Evolutionary conservation across 2,329 filamentous ascomycete species (phyloP).

Genomic region (Pseudogymnoascus sp.): DNA sequence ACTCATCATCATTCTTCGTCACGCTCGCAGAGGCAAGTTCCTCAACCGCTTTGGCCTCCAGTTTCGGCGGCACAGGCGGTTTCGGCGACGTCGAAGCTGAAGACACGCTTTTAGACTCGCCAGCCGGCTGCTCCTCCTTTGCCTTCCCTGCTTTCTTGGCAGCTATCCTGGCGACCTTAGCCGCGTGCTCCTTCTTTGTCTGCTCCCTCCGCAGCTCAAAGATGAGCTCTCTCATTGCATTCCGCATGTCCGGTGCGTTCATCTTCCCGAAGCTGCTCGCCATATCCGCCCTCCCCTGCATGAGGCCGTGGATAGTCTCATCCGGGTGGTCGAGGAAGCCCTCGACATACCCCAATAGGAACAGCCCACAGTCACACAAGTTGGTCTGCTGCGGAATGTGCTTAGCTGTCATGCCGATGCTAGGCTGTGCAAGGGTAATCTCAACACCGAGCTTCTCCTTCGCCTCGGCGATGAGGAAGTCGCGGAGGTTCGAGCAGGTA

Average conservation of each 20-base stretch:
- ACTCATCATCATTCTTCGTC: neutral
- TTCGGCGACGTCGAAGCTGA: neutral
- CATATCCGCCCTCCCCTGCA: constrained; percentile 45
- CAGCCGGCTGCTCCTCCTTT: neutral
- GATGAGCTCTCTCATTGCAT: constrained; percentile 58
- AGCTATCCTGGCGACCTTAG: constrained; percentile 10
- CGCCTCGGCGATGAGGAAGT: constrained; percentile 72
- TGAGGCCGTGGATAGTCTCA: constrained; percentile 57
- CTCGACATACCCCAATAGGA: constrained; percentile 74
- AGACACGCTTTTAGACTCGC: neutral
- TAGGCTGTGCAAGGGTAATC: constrained; percentile 24
- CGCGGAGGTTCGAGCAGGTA: constrained; percentile 62
- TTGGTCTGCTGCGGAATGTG: constrained; percentile 76
- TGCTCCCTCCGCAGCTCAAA: constrained; percentile 56
- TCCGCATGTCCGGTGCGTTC: constrained; percentile 52
- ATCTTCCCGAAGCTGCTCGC: constrained; percentile 30
- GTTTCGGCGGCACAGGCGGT: neutral
- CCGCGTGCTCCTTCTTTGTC: constrained; percentile 31
- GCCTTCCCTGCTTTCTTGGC: neutral
- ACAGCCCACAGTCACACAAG: constrained; percentile 83
- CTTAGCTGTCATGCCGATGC: constrained; percentile 59
- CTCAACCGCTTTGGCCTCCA: neutral
- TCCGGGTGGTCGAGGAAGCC: constrained; percentile 73
- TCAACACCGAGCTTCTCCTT: constrained; percentile 45
- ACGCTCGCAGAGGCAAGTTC: neutral